A percentile compares a stretch with the other conserved stretches of the same genome.
These are phyloP conservation scores for Rhododendron ovatum DNA, from an alignment of 148 eudicot species.

Conservation along the genomic window DNA sequence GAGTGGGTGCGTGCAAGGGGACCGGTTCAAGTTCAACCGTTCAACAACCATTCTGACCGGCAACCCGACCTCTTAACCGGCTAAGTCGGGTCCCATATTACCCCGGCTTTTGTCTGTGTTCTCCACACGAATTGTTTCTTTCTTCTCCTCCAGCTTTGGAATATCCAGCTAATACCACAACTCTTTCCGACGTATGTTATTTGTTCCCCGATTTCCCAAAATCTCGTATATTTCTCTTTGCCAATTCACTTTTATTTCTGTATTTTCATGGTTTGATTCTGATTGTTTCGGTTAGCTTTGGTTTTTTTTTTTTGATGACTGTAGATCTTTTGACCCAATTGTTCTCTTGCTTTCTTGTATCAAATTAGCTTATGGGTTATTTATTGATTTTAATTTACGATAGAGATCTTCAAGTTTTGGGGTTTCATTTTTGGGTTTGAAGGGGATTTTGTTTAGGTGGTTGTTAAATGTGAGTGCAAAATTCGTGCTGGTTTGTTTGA, in stretches of 20 bases:
- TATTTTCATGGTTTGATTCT: neutral
- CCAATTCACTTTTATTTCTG: neutral
- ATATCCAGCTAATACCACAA: neutral
- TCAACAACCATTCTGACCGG: constrained; percentile 3
- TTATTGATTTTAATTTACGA: neutral
- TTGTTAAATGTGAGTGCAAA: neutral
- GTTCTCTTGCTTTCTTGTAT: constrained; percentile 1
- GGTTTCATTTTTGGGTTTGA: neutral
- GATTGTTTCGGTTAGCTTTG: neutral
- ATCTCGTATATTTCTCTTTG: neutral
- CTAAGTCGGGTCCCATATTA: neutral
- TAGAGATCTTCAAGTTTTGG: neutral
- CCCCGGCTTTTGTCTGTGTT: constrained; percentile 3
- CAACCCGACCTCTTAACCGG: neutral
- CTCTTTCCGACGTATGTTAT: neutral
- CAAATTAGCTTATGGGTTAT: neutral
- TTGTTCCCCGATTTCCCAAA: neutral
- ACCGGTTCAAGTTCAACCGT: neutral
- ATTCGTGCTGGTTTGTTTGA: neutral
- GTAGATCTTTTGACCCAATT: neutral
- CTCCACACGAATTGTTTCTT: neutral
- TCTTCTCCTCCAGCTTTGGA: neutral
- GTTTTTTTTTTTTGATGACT: neutral
- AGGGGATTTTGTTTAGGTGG: neutral
- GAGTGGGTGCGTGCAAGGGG: neutral